Base-by-base conservation (phyloP, 2,329 filamentous ascomycete species). In the Immersiporthe knoxdaviesiana region DNA sequence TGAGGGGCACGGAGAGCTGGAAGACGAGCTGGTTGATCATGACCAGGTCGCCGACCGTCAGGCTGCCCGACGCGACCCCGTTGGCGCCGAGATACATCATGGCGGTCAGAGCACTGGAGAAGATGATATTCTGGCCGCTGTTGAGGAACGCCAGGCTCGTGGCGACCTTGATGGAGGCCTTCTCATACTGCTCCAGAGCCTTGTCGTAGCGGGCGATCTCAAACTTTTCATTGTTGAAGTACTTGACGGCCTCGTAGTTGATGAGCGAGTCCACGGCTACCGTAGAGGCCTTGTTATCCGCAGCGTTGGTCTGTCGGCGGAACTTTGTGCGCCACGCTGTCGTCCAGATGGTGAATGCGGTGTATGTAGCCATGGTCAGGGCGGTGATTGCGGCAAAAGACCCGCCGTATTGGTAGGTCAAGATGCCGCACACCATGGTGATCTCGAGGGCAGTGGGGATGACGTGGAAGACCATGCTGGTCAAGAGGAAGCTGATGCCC, bases 21-120 rank as follows among this genome's bases (percentile, higher is more conserved):
- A 99, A 99, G 70, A 99, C 94, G 24, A 99, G 90, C 83, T 98
- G 96, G 79, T 99, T 99, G 74, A 99, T 93, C 93, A 99, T 97
- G 77, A 99, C 96, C 41, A 99, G 85, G 78, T 99, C 97, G 69
- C 96, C 96, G 18, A 99, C 94, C 0, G 95, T 97, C 75, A 99
- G 82, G 7, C 84, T 83, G 18, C 95, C 95, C 3, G 83, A 84
- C 1, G 93, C 93, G 1, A 99, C 94, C 47, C 97, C 97, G 75
- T 95, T 89, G 32, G 93, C 93, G 7, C 94, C 96, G 68, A 98
- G 87, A 78, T 97, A 98, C 96, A 99, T 99, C 95, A 99, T 99
- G 37, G 88, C 91, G 0, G 96, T 97, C 71, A 99, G 83, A 0
- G 96, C 94, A 47, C 91, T 91, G 0, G 95, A 97, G 82, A 99